These are phyloP conservation scores for Mucor piriformis DNA, from an alignment of 371 early-diverging fungal genomes.

Conservation along the genomic window DNA sequence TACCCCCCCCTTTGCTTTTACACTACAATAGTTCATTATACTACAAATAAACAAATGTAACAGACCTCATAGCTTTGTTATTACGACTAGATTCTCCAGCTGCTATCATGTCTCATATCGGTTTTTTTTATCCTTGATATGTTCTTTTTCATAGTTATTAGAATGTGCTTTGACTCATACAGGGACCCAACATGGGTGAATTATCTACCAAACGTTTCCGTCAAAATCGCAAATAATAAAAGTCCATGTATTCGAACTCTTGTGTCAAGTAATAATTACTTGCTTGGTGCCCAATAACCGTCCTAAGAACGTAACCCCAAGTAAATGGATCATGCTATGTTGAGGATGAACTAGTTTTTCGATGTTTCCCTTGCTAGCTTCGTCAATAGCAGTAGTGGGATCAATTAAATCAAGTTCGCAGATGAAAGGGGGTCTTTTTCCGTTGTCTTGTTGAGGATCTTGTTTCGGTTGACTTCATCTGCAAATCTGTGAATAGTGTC, in stretches of 20 bases:
- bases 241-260: conserved; percentile 47
- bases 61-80: neutral
- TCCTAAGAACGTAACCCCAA: conserved; percentile 54
- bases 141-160: conserved; percentile 14
- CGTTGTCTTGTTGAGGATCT: conserved; percentile 17
- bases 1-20: no score
- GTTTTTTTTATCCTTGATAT: no score
- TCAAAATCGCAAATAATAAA: conserved; percentile 60
- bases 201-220: conserved; percentile 53
- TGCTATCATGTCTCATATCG: conserved; percentile 10
- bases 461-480: conserved; percentile 28
- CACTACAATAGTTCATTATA: no score
- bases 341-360: conserved; percentile 37
- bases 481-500: conserved; percentile 45
- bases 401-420: conserved; percentile 25
- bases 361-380: conserved; percentile 31
- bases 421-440: conserved; percentile 31
- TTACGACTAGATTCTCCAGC: neutral
- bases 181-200: conserved; percentile 33
- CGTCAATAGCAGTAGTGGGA: conserved; percentile 27
- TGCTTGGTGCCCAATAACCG: conserved; percentile 43
- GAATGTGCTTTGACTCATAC: conserved; percentile 14
- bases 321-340: conserved; percentile 47
- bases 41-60: no score
- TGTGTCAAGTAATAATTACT: conserved; percentile 54